Percentiles rank a stretch among this genome's conserved stretches.
Evolutionary conservation across 2,329 filamentous ascomycete genomes (phyloP).

Genomic region (Ophiostoma quercus): DNA sequence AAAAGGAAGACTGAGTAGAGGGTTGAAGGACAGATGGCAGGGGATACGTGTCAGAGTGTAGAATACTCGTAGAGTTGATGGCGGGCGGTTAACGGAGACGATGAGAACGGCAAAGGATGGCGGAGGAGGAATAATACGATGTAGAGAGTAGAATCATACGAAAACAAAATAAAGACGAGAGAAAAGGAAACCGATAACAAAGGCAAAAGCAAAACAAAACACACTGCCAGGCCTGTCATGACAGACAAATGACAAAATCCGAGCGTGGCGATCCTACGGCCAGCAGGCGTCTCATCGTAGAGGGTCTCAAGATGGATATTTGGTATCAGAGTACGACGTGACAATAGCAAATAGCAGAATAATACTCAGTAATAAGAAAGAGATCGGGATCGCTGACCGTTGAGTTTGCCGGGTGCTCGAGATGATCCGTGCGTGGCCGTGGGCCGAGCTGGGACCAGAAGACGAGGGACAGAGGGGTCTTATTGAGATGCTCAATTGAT

Average conservation of each 20-base stretch:
- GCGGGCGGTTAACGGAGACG: not conserved
- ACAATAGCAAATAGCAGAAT: not conserved
- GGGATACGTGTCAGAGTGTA: not conserved
- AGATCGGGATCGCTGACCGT: conserved; percentile 10
- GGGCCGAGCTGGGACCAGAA: not conserved
- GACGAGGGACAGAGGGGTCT: not conserved
- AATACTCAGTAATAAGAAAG: not conserved
- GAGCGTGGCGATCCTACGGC: not conserved
- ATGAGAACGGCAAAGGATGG: not conserved
- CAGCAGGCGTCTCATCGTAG: not conserved
- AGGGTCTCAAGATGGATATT: not conserved
- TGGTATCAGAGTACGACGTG: too few species aligned
- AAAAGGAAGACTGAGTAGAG: not conserved
- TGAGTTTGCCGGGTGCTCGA: conserved; percentile 8
- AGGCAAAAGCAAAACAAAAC: too few species aligned
- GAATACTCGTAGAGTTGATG: not conserved
- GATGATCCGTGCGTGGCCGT: not conserved
- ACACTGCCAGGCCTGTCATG: not conserved
- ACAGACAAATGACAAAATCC: not conserved
- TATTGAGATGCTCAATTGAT: too few species aligned
- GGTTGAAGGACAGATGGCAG: not conserved
- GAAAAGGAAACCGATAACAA: not conserved
- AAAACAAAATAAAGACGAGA: not conserved
- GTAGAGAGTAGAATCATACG: not conserved
- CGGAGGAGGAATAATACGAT: not conserved